A percentile compares a stretch with the other conserved stretches of the same genome.
Conservation (phyloP, 2,329 filamentous ascomycete genomes). For the Ophiostoma quercus region DNA sequence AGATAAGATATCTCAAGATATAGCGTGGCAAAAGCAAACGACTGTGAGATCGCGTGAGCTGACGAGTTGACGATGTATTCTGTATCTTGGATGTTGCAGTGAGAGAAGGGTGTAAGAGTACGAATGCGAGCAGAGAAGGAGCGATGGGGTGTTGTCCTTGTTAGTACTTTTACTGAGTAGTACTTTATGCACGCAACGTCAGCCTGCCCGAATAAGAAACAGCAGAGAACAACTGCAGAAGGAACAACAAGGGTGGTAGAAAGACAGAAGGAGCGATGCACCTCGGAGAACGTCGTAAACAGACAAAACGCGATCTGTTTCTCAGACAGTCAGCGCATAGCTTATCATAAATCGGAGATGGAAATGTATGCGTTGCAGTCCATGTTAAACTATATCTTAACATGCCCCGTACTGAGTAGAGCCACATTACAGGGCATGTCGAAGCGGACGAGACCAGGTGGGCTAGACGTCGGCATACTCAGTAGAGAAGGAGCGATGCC, state of each 20-base stretch:
- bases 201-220: not conserved
- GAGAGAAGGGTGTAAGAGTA: too few species aligned
- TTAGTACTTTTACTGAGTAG: too few species aligned
- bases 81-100: too few species aligned
- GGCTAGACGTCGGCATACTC: not conserved
- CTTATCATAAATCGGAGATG: not conserved
- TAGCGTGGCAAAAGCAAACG: too few species aligned
- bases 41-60: not conserved
- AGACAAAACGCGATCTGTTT: not conserved
- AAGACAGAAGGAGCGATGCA: not conserved
- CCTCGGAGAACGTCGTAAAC: constrained; percentile 12
- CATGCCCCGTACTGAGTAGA: not conserved
- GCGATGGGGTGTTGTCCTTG: too few species aligned
- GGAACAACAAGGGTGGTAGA: not conserved
- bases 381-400: not conserved
- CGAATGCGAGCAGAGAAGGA: too few species aligned
- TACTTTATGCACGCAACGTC: not conserved
- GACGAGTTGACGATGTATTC: not conserved
- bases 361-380: not conserved
- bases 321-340: not conserved
- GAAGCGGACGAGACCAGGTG: not conserved
- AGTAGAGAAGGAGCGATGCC: not conserved
- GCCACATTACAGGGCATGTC: not conserved
- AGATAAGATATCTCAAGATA: too few species aligned
- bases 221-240: not conserved